Conservation (phyloP, 2,329 filamentous ascomycete genomes). For the Arthrobotrys sinensis region DNA sequence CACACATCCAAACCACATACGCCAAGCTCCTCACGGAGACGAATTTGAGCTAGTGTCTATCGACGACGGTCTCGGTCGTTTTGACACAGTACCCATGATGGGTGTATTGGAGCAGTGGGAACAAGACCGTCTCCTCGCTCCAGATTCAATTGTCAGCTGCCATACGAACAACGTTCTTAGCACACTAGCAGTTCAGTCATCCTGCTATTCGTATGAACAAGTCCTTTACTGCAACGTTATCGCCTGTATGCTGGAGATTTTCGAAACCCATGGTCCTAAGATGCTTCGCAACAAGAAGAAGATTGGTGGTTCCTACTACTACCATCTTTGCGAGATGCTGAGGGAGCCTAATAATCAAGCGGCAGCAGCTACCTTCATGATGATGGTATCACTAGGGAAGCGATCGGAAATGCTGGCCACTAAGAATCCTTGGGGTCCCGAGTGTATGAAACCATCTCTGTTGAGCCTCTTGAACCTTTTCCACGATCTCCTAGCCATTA, state of each 20-base stretch:
- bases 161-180: slow-evolving; percentile 27
- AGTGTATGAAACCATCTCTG: slow-evolving; percentile 18
- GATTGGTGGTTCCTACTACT: slow-evolving; percentile 49
- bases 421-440: slow-evolving; percentile 19
- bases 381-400: slow-evolving; percentile 41
- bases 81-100: slow-evolving; percentile 49
- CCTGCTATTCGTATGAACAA: slow-evolving; percentile 48
- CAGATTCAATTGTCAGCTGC: slow-evolving; percentile 8
- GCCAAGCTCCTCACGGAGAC: slow-evolving; percentile 21
- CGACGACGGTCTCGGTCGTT: slow-evolving; percentile 44
- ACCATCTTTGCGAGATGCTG: slow-evolving; percentile 53
- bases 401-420: slow-evolving; percentile 24
- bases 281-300: slow-evolving; percentile 57
- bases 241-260: slow-evolving; percentile 37
- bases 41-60: slow-evolving; percentile 43
- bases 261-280: slow-evolving; percentile 40
- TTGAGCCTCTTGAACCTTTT: slow-evolving; percentile 38
- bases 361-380: slow-evolving; percentile 34
- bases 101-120: slow-evolving; percentile 45
- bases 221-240: slow-evolving; percentile 39
- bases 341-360: slow-evolving; percentile 34
- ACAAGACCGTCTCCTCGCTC: slow-evolving; percentile 18
- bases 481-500: slow-evolving; percentile 30
- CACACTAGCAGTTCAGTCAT: slow-evolving; percentile 31
- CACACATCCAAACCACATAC: slow-evolving; percentile 51